Evolutionary conservation across 177 flowering plant genomes (phyloP).

Genomic region (Tripterygium wilfordii): DNA sequence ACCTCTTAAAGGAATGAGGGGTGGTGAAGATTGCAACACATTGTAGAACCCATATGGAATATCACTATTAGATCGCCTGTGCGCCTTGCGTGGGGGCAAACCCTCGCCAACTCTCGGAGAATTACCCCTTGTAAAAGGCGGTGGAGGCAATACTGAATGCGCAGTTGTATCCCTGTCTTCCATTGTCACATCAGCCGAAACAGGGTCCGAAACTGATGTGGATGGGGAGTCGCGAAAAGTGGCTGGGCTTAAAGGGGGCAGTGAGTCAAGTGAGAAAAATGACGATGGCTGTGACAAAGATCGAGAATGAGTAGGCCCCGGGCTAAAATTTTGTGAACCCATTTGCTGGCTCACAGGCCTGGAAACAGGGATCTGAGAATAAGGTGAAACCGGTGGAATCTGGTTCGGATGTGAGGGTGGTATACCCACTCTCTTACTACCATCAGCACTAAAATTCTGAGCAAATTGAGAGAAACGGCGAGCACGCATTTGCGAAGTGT

Average conservation of each 20-base stretch:
- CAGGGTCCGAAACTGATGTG: conserved; percentile 18
- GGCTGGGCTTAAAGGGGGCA: conserved; percentile 61
- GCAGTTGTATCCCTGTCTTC: conserved; percentile 36
- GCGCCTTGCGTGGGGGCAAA: conserved; percentile 54
- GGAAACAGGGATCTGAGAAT: conserved; percentile 42
- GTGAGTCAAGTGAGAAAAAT: conserved; percentile 38
- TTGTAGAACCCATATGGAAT: conserved; percentile 44
- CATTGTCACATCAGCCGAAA: conserved; percentile 31
- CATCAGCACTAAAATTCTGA: conserved; percentile 24
- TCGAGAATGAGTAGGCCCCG: conserved; percentile 42
- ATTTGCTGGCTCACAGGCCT: conserved; percentile 22
- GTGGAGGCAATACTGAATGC: conserved; percentile 24
- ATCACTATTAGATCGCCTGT: conserved; percentile 59
- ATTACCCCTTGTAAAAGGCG: conserved; percentile 25
- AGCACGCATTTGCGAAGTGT: conserved; percentile 22
- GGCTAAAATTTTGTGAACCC: conserved; percentile 28
- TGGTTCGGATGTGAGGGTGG: conserved; percentile 47
- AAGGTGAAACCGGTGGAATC: conserved; percentile 46
- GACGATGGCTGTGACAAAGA: conserved; percentile 51
- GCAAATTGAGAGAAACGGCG: conserved; percentile 25
- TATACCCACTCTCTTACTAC: conserved; percentile 33
- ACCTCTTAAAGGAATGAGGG: conserved; percentile 26
- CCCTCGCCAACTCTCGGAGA: conserved; percentile 24
- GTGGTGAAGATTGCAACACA: conserved; percentile 37
- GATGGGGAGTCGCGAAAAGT: conserved; percentile 34